Evolutionary conservation across 257 asterid species (phyloP).

Genomic region (Ilex aquifolium): DNA sequence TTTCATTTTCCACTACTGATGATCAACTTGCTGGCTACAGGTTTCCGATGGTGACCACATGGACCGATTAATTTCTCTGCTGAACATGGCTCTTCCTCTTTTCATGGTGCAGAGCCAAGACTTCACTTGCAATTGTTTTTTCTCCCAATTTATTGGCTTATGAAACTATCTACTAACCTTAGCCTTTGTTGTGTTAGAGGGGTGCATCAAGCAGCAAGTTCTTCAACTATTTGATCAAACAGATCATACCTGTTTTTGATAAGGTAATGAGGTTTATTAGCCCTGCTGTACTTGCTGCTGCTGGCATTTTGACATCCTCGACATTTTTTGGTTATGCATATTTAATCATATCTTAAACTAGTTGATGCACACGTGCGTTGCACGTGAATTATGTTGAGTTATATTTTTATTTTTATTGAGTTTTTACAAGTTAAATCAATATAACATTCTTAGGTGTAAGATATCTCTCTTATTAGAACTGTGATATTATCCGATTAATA

Average conservation of each 20-base stretch:
- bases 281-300: conserved; percentile 1
- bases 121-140: conserved; percentile 1
- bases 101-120: conserved; percentile 43
- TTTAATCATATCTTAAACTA: too few relatives aligned
- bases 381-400: too few relatives aligned
- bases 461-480: too few relatives aligned
- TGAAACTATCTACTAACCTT: conserved; percentile 10
- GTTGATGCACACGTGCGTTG: too few relatives aligned
- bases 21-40: conserved; percentile 24
- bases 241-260: conserved; percentile 83
- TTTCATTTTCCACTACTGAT: not conserved
- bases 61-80: conserved; percentile 63
- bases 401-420: too few relatives aligned
- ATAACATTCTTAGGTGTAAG: too few relatives aligned
- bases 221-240: conserved; percentile 69
- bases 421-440: too few relatives aligned
- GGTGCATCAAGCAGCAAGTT: conserved; percentile 91
- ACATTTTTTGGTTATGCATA: too few relatives aligned
- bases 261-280: conserved; percentile 42
- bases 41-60: conserved; percentile 87
- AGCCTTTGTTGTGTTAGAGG: conserved; percentile 46
- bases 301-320: too few relatives aligned
- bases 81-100: conserved; percentile 73
- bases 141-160: conserved; percentile 7
- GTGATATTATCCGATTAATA: too few relatives aligned